Evolutionary conservation across 2,329 filamentous ascomycete species (phyloP).

Genomic region (Xylariaceae sp.): DNA sequence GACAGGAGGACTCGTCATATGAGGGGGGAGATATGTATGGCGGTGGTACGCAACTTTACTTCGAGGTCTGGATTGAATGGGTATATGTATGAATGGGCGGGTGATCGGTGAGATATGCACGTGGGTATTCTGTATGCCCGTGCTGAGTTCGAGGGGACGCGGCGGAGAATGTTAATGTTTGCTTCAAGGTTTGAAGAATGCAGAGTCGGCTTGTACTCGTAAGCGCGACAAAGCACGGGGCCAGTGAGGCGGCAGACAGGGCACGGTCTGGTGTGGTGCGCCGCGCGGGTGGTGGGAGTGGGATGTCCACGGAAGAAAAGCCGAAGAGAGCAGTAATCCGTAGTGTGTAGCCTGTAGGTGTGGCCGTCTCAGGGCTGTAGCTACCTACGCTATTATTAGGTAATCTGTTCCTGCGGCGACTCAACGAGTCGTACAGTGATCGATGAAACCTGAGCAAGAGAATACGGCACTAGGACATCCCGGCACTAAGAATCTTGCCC

Average conservation of each 20-base stretch:
- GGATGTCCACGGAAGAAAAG: not conserved
- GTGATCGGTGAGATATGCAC: no score
- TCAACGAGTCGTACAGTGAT: not conserved
- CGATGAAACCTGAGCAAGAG: not conserved
- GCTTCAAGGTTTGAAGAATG: not conserved
- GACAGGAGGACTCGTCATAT: not conserved
- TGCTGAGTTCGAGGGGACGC: no score
- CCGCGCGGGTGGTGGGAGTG: not conserved
- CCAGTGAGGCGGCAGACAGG: conserved; percentile 11
- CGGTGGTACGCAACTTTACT: no score
- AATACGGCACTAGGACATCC: not conserved
- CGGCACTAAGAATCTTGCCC: not conserved
- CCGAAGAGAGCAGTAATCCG: not conserved
- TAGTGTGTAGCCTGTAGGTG: not conserved
- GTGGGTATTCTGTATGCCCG: no score
- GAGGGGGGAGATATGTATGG: not conserved
- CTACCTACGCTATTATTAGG: not conserved
- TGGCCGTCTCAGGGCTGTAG: conserved; percentile 1
- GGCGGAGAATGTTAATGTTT: no score
- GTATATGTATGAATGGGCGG: no score
- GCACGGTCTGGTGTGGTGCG: conserved; percentile 5
- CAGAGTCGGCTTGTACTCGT: conserved; percentile 3
- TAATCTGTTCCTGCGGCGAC: not conserved
- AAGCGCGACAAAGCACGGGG: conserved; percentile 11
- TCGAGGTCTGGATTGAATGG: no score